These are phyloP conservation scores for Phytopythium vexans DNA, from an alignment of 352 stramenopile genomes.

Conservation along the genomic window DNA sequence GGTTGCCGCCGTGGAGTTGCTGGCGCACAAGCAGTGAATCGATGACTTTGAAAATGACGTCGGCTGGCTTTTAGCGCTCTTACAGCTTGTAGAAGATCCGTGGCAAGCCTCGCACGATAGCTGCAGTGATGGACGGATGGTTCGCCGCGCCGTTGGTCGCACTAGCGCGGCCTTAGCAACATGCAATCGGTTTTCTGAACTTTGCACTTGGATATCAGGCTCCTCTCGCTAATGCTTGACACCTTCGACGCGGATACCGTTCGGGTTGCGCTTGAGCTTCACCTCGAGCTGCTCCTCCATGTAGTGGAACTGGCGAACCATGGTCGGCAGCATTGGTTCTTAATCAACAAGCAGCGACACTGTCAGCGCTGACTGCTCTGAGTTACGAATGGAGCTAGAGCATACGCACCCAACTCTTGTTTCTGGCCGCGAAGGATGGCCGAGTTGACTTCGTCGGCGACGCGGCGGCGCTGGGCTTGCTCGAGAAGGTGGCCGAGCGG, in stretches of 20 bases:
- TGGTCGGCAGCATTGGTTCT: conserved; percentile 76
- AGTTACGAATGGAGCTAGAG: too few relatives aligned
- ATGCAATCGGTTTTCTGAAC: too few relatives aligned
- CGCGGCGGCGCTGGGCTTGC: conserved; percentile 54
- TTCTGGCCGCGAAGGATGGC: conserved; percentile 71
- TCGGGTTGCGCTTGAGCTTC: conserved; percentile 52
- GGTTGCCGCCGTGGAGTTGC: too few relatives aligned
- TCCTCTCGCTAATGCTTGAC: conserved; percentile 11
- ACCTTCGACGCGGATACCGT: conserved; percentile 47
- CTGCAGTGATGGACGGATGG: too few relatives aligned
- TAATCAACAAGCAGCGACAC: background rate
- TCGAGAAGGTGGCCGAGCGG: conserved; percentile 56
- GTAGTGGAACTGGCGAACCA: conserved; percentile 75
- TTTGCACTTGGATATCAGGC: too few relatives aligned
- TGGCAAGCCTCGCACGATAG: too few relatives aligned
- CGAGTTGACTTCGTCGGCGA: conserved; percentile 74
- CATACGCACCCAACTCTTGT: conserved; percentile 58
- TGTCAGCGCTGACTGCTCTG: background rate
- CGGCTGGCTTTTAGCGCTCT: too few relatives aligned
- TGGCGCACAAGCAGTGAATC: too few relatives aligned
- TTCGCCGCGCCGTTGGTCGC: too few relatives aligned
- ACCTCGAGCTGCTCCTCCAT: conserved; percentile 70
- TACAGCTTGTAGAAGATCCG: too few relatives aligned
- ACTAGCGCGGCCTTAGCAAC: too few relatives aligned
- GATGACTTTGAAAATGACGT: too few relatives aligned